These are phyloP conservation scores for Aspergillus sp. DNA, from an alignment of 2,329 filamentous ascomycete genomes.

Conservation along the genomic window DNA sequence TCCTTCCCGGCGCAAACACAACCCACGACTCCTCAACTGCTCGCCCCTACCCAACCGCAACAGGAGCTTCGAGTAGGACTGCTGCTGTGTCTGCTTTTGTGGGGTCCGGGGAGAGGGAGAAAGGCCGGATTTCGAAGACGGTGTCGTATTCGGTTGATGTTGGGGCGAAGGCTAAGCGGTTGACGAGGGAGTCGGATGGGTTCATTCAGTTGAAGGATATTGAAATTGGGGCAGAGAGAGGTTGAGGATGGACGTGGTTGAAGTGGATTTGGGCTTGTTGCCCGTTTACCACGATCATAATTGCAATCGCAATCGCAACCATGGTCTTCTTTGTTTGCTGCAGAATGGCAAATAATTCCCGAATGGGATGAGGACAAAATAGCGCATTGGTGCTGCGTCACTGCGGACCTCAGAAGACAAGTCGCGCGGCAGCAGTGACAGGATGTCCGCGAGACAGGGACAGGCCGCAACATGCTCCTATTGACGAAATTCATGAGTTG, in stretches of 20 bases:
- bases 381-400: too few species aligned
- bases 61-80: too few species aligned
- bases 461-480: too few species aligned
- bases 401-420: too few species aligned
- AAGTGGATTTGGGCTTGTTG: neutral
- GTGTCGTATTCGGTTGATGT: neutral
- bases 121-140: neutral
- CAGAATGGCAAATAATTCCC: too few species aligned
- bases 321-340: too few species aligned
- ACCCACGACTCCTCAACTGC: constrained; percentile 7
- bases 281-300: neutral
- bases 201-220: neutral
- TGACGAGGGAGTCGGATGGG: neutral
- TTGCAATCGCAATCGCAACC: too few species aligned
- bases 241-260: neutral
- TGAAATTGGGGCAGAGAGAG: neutral
- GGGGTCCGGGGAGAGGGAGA: neutral
- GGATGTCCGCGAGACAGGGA: too few species aligned
- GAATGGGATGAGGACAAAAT: too few species aligned
- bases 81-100: neutral
- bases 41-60: neutral
- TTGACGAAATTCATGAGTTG: too few species aligned
- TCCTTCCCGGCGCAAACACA: constrained; percentile 7
- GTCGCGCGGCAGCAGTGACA: too few species aligned
- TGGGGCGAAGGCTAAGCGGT: neutral